Percentiles rank a stretch among this genome's conserved stretches.
Conservation (phyloP, 306 rosid species). For the Acacia melanoxylon region DNA sequence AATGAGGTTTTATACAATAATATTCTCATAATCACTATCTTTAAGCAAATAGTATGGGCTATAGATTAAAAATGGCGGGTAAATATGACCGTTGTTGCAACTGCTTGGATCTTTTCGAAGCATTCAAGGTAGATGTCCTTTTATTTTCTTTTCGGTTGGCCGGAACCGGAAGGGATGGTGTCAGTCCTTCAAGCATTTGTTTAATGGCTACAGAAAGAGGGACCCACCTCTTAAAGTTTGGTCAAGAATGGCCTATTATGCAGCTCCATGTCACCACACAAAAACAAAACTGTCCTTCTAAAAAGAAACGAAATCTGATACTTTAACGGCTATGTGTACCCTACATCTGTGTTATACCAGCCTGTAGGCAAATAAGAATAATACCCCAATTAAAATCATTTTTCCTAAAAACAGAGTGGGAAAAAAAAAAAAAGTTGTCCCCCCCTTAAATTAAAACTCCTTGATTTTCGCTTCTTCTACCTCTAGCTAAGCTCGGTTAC, state of each 20-base stretch:
- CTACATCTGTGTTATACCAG: conserved; percentile 17
- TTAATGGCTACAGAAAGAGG: not conserved
- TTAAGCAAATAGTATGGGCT: not conserved
- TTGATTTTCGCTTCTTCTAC: conserved; percentile 21
- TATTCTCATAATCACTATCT: not conserved
- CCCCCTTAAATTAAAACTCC: not conserved
- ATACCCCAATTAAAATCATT: not conserved
- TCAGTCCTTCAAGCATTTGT: not conserved
- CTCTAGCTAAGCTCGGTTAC: conserved; percentile 21
- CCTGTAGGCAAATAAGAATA: not conserved
- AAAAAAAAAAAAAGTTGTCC: not conserved
- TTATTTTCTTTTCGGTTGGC: not conserved
- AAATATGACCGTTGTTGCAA: conserved; percentile 15
- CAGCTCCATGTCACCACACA: conserved; percentile 23
- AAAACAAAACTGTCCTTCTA: conserved; percentile 35
- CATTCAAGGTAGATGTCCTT: conserved; percentile 7
- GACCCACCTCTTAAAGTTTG: not conserved
- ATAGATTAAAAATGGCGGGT: not conserved
- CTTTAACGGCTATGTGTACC: conserved; percentile 54
- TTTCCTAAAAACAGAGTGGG: not conserved
- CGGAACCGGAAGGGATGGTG: not conserved
- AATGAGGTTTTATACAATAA: not conserved
- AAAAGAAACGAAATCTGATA: not conserved
- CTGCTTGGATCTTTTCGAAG: conserved; percentile 22
- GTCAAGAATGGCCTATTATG: not conserved